phyloP scores from a whole-genome alignment of 2,329 filamentous ascomycete species.

The Fusarium sp. region DNA sequence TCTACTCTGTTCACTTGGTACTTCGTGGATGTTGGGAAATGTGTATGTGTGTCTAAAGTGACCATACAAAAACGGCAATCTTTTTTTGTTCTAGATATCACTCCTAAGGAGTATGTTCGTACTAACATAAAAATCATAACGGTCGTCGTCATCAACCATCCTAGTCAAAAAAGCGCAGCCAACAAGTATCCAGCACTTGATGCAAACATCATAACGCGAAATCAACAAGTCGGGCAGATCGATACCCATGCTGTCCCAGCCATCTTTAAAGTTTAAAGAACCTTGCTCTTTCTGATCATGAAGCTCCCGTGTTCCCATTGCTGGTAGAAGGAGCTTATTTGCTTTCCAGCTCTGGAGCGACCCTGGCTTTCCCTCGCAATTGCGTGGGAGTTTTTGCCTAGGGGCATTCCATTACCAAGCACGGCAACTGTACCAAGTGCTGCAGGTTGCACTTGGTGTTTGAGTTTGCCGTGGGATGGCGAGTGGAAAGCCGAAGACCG shows the following conservation, averaged over 20 bases:
- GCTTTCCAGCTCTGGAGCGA: slow-evolving; percentile 29
- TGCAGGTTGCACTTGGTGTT: slow-evolving; percentile 36
- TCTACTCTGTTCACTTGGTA: slow-evolving; percentile 35
- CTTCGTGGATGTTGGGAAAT: slow-evolving; percentile 12
- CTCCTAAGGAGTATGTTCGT: slow-evolving; percentile 2
- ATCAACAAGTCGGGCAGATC: slow-evolving; percentile 6
- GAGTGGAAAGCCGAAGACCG: slow-evolving; percentile 33
- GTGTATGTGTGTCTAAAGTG: slow-evolving; percentile 24
- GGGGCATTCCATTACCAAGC: slow-evolving; percentile 30
- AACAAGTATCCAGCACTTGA: slow-evolving; percentile 5
- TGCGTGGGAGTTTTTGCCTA: slow-evolving; percentile 20
- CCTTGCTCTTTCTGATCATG: slow-evolving; percentile 28
- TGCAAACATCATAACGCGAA: slow-evolving; percentile 8
- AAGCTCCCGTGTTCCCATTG: slow-evolving; percentile 37
- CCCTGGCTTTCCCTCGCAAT: slow-evolving; percentile 33
- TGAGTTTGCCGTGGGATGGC: slow-evolving; percentile 37
- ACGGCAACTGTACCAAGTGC: slow-evolving; percentile 43
- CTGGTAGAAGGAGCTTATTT: slow-evolving; percentile 42
- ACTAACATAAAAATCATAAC: slow-evolving; percentile 10
- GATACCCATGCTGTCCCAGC: background rate
- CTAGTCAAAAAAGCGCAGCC: slow-evolving; percentile 5
- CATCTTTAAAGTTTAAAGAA: background rate
- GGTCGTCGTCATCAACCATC: slow-evolving; percentile 8
- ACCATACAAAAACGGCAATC: slow-evolving; percentile 3
- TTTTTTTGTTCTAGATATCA: slow-evolving; percentile 13